Base-by-base conservation (phyloP, 2,329 filamentous ascomycete species). In the Westerdykella ornata region DNA sequence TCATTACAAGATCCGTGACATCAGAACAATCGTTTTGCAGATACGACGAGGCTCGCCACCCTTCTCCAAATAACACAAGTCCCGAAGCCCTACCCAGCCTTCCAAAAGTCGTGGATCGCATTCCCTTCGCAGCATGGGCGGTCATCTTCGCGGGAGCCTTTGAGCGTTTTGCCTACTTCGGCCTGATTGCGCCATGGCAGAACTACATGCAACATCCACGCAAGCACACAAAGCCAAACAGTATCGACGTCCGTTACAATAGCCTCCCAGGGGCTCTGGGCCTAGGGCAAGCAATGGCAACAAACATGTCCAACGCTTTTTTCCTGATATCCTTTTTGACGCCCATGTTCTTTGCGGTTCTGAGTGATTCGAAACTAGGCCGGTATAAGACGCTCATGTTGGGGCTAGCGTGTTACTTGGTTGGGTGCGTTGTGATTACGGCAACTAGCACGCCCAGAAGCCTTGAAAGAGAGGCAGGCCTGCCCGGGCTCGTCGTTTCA, bases 311-410 rank as follows among this genome's bases (percentile, higher is more conserved):
- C 19, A 49, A 43, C 38, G 42, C 41, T 9, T 55, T 53, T 31
- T 45, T 46, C 15, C 18, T 45, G 6, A 45, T 49, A 19, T 32
- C 20, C 8, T 55, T 47, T 36, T 20, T 53, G 6, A 46, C 52
- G n/a, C 50, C 64, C 1, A 34, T 66, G 14, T 39, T 50, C 4
- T 54, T 62, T 29, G 60, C 56, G 2, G 46, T 66, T 35, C 1
- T 67, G 9, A 54, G 59, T 12, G 66, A 68, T 48, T 47, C 44
- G 4, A 63, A 52, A 43, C 43, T 65, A 16, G 65, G 64, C 11
- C 54, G 65, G n/a, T 65, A 62, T 35, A 57, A 50, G 17, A 65
- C 57, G 11, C 48, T 66, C 39, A 42, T 59, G 26, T 41, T 62
- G 26, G 48, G 52, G 31, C 47, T 62, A 33, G 45, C 30, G 38